These are phyloP conservation scores for Fusarium duplospermum DNA, from an alignment of 2,329 filamentous ascomycete genomes.

Conservation along the genomic window DNA sequence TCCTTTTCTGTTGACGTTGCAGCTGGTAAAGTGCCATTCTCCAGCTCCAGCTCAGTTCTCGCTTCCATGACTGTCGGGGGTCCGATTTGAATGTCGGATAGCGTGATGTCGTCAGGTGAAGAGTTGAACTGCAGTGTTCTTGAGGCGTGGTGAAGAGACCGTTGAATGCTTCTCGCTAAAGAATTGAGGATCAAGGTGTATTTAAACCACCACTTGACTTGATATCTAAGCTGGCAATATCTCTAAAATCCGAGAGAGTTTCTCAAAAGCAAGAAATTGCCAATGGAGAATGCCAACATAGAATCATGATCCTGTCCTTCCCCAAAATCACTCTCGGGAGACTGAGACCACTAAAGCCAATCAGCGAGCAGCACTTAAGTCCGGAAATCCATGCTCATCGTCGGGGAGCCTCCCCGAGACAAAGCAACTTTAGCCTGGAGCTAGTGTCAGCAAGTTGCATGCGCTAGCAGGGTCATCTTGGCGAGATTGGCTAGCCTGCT, in stretches of 20 bases:
- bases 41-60: not conserved
- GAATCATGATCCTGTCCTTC: not conserved
- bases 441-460: not conserved
- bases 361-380: not conserved
- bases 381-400: not conserved
- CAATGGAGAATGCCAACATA: not conserved
- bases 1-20: not conserved
- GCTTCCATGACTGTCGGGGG: not conserved
- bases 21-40: not conserved
- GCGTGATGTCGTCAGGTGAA: not conserved
- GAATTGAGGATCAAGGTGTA: not conserved
- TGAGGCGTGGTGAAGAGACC: not conserved
- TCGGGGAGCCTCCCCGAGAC: not conserved
- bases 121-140: not conserved
- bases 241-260: not conserved
- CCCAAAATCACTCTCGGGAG: not conserved
- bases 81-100: not conserved
- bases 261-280: not conserved
- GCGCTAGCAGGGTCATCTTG: not conserved
- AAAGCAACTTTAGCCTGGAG: not conserved
- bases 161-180: not conserved
- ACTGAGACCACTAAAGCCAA: not conserved
- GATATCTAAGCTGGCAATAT: not conserved
- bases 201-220: not conserved
- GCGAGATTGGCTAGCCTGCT: not conserved